Evolutionary conservation across 768 basidiomycete genomes (phyloP), one percentile per base, ranked within the genome.

Genomic region (Gyrodon lividus): DNA sequence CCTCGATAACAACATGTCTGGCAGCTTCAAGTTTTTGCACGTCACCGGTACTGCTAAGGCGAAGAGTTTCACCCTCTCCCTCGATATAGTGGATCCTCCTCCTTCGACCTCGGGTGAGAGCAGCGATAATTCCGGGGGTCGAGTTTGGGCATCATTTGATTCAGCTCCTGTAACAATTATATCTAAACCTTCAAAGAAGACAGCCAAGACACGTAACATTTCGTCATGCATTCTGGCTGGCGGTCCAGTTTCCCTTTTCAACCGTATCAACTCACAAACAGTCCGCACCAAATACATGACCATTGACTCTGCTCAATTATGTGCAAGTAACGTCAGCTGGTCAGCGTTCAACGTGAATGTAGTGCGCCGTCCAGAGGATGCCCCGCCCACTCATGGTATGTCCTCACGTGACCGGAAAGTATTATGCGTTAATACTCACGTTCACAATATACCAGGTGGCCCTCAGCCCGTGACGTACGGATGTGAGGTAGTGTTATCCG

Each of bases 261-360:
- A 94, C 69, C 87, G 94, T 63, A 92, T 98, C 78, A 94, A 96
- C 71, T 91, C 90, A 13, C 94, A 98, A 72, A 93, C 94, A 34
- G 93, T 96, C 53, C 87, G 94, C 65, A 97, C 94, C 51, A 96
- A 96, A 75, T 98, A 95, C 70, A 93, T 98, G 90, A 91, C 89
- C 48, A 86, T 95, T 66, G 92, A 95, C 59, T 82, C 84, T 59
- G 83, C 80, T 46, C 83, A 86, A 63, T 73, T 92, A 51, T 88
- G 87, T 71, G 90, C 92, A n/a, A 92, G 88, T 69, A 93, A 92
- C 66, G 76, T 89, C 57, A 80, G 87, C 41, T 96, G 93, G 94
- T 92, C 92, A 50, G 92, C 94, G 31, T 95, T 96, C 75, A 92
- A 87, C 64, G 89, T 96, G 63, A 92, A 92, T 66, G 88, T 96